These are phyloP conservation scores for Arabidopsis arenosa DNA, from an alignment of 345 rosid species.

Conservation along the genomic window DNA sequence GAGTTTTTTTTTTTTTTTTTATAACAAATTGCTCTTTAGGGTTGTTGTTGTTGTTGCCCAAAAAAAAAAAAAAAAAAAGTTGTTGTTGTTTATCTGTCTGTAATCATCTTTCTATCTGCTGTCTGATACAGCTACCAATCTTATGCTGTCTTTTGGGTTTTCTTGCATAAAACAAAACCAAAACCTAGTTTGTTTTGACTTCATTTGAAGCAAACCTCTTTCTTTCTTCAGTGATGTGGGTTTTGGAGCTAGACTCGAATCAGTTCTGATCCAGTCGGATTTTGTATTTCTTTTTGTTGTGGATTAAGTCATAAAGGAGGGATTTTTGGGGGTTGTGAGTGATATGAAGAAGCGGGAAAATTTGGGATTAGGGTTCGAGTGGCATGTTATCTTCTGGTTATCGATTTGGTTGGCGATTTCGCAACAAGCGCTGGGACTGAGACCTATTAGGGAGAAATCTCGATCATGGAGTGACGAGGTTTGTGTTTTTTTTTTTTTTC, in stretches of 20 bases:
- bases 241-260: constrained; percentile 13
- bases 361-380: constrained; percentile 55
- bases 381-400: constrained; percentile 51
- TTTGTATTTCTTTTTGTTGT: neutral
- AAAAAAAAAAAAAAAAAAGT: no score
- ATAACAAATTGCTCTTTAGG: neutral
- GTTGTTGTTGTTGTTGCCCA: no score
- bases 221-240: constrained; percentile 39
- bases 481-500: constrained; percentile 39
- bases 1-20: neutral
- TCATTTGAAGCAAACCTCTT: constrained; percentile 60
- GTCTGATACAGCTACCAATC: constrained; percentile 1
- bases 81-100: neutral
- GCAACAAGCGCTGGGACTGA: constrained; percentile 64
- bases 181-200: constrained; percentile 56
- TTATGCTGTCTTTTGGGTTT: constrained; percentile 70
- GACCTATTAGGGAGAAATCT: constrained; percentile 89
- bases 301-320: constrained; percentile 4
- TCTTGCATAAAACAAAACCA: neutral
- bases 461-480: constrained; percentile 98
- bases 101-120: constrained; percentile 7
- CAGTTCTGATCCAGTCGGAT: constrained; percentile 37
- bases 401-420: constrained; percentile 60
- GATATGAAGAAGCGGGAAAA: constrained; percentile 52
- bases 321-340: constrained; percentile 41